Conservation (phyloP, 768 basidiomycete genomes). For the Xanthoconium purpureum region DNA sequence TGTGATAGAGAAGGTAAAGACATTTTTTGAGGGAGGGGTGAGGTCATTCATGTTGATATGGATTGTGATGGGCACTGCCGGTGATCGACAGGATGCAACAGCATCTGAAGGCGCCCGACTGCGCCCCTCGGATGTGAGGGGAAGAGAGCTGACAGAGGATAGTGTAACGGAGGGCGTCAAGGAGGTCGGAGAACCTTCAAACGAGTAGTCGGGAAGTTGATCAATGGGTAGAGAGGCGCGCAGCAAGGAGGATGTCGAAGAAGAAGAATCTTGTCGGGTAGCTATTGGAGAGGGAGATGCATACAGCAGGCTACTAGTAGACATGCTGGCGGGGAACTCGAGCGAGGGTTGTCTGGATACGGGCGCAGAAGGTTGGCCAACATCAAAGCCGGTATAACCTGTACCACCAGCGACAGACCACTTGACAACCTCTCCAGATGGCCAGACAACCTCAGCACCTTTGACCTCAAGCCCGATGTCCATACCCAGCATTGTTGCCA, state of each 20-base stretch:
- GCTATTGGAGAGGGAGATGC: slow-evolving; percentile 21
- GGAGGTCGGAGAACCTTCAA: slow-evolving; percentile 60
- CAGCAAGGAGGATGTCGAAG: slow-evolving; percentile 61
- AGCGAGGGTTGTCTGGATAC: slow-evolving; percentile 48
- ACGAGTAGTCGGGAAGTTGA: slow-evolving; percentile 69
- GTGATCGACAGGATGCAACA: slow-evolving; percentile 35
- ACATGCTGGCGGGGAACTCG: slow-evolving; percentile 38
- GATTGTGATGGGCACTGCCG: slow-evolving; percentile 63
- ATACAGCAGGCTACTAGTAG: slow-evolving; percentile 20
- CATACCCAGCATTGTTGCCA: slow-evolving; percentile 76
- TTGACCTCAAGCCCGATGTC: slow-evolving; percentile 69
- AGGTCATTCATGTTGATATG: slow-evolving; percentile 82
- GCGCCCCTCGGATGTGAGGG: slow-evolving; percentile 30
- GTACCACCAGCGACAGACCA: slow-evolving; percentile 64
- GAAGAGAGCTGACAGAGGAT: slow-evolving; percentile 40
- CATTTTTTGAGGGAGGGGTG: slow-evolving; percentile 57
- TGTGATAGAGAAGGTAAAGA: slow-evolving; percentile 62
- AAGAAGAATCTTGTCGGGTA: slow-evolving; percentile 40
- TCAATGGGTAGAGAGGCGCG: slow-evolving; percentile 70
- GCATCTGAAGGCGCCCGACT: slow-evolving; percentile 40
- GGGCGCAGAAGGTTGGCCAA: slow-evolving; percentile 40
- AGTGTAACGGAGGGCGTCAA: slow-evolving; percentile 41
- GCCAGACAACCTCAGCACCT: slow-evolving; percentile 69
- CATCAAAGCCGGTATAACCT: slow-evolving; percentile 72
- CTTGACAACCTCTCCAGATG: slow-evolving; percentile 42